Evolutionary conservation across 176 grass and related monocot species (phyloP).

Genomic region (Aegilops bicornis): DNA sequence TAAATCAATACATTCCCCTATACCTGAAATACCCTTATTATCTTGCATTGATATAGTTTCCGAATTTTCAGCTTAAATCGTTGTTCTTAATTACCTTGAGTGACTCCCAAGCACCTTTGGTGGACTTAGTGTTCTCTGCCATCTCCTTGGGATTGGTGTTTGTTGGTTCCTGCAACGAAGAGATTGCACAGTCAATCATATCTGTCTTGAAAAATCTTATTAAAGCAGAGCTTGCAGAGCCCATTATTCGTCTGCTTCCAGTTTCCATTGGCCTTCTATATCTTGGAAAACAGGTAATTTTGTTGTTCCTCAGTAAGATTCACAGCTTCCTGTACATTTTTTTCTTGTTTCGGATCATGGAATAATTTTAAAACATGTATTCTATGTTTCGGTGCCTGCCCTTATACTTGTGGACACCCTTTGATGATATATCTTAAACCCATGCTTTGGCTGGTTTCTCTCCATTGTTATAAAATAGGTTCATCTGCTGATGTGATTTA

Average conservation of each 20-base stretch:
- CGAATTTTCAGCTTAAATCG: conserved; percentile 61
- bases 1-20: not conserved
- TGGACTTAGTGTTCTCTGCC: conserved; percentile 84
- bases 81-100: conserved; percentile 68
- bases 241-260: conserved; percentile 77
- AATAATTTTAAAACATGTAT: not conserved
- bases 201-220: conserved; percentile 80
- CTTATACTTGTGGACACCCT: not conserved
- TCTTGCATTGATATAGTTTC: conserved; percentile 32
- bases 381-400: not conserved
- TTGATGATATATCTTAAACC: not conserved
- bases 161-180: conserved; percentile 98
- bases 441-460: not conserved
- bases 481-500: not conserved
- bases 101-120: conserved; percentile 69
- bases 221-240: conserved; percentile 76
- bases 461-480: too few species aligned
- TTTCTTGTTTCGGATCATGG: not conserved
- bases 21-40: not conserved
- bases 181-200: conserved; percentile 94
- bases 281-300: conserved; percentile 91
- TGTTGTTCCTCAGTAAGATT: not conserved
- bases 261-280: conserved; percentile 94
- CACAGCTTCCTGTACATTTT: not conserved
- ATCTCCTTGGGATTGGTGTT: conserved; percentile 83